phyloP scores from a whole-genome alignment of 148 eudicot species.

The Euryodendron excelsum region DNA sequence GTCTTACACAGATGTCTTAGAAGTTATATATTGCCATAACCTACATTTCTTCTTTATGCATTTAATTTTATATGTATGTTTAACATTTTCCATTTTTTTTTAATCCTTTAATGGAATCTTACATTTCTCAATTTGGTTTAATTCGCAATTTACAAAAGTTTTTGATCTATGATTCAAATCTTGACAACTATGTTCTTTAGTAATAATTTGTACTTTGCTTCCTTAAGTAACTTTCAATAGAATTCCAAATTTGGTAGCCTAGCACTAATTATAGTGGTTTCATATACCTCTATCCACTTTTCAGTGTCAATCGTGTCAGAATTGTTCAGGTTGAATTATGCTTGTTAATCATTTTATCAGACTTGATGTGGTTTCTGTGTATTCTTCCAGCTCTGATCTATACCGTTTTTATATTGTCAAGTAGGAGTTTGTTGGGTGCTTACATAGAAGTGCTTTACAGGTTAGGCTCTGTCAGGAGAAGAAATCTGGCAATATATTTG shows the following conservation, averaged over 20 bases:
- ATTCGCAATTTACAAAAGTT: too few species aligned
- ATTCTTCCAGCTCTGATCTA: not conserved
- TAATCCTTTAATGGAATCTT: not conserved
- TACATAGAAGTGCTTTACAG: slow-evolving; percentile 25
- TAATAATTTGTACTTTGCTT: not conserved
- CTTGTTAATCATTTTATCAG: not conserved
- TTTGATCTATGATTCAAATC: not conserved
- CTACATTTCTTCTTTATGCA: too few species aligned
- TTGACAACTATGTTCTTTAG: not conserved
- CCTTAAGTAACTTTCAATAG: not conserved
- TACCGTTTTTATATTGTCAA: not conserved
- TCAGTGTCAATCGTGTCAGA: not conserved
- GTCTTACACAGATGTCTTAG: too few species aligned
- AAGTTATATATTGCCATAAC: too few species aligned
- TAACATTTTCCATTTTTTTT: not conserved
- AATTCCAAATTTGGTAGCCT: not conserved
- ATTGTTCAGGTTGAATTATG: not conserved
- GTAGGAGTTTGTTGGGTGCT: slow-evolving; percentile 7
- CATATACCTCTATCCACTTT: too few species aligned
- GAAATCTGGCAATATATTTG: slow-evolving; percentile 57
- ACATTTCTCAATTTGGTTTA: too few species aligned
- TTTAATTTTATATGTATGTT: not conserved
- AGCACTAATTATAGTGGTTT: too few species aligned
- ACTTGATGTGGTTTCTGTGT: not conserved
- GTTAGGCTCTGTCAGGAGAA: slow-evolving; percentile 68